Base-by-base conservation (phyloP, 352 stramenopile species). In the Globisporangium abappressorium region DNA sequence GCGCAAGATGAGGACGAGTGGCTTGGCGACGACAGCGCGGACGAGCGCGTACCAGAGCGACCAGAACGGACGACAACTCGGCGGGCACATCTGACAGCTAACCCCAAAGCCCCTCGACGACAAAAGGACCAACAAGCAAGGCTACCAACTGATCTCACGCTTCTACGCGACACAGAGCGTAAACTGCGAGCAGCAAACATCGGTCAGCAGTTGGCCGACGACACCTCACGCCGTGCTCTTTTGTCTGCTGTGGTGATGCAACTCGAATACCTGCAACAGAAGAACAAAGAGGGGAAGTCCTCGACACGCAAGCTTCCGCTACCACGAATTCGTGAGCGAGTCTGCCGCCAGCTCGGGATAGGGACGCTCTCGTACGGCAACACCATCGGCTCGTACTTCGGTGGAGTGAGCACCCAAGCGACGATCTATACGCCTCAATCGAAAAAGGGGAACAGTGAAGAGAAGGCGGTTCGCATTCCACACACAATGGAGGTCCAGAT, bases 271-370 rank as follows among this genome's bases (percentile, higher is more conserved):
- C 47, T 55, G 47, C 47, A 55, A 55, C 47, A 55, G n/a, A 55
- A 55, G 47, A 55, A 55, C 47, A 55, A 55, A 55, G 47, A 55
- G n/a, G 47, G 47, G 24, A 55, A 55, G n/a, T 30, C 47, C 47
- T 55, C 47, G 47, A 55, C 47, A 55, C n/a, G 47, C 47, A 55
- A 30, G 47, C 47, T 55, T 55, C 47, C n/a, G 6, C 47, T 20
- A 20, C 47, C 47, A 55, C 47, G n/a, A 55, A 55, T 55, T 30
- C 47, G 47, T 55, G 47, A 55, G 47, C 47, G 47, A 33, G 47
- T 55, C 47, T 55, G n/a, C n/a, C 47, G 47, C 47, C 47, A 55
- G 47, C 47, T 55, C n/a, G n/a, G 47, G 47, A 30, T 55, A 55
- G 47, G n/a, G n/a, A 55, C 47, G 47, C 47, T 55, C 47, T 55